A percentile compares a stretch with the other conserved stretches of the same genome.
Conservation (phyloP, 2,329 filamentous ascomycete species). For the Aspergillus aculeatinus region DNA sequence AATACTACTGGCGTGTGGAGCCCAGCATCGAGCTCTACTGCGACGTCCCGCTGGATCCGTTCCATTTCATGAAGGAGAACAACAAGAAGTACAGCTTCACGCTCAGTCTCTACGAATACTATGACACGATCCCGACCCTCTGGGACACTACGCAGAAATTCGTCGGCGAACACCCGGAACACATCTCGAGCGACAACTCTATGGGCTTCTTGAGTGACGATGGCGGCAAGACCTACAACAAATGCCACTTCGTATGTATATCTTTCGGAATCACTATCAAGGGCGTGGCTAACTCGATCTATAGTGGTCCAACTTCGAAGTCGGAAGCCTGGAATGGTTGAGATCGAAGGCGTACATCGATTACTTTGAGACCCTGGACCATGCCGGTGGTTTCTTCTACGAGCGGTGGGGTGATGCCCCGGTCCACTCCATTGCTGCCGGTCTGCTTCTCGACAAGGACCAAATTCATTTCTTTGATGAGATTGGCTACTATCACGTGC, state of each 20-base stretch:
- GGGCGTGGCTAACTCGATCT: slow-evolving; percentile 17
- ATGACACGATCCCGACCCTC: slow-evolving; percentile 91
- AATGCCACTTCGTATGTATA: slow-evolving; percentile 85
- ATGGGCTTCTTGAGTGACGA: slow-evolving; percentile 92
- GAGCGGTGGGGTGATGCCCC: slow-evolving; percentile 98
- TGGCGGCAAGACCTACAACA: slow-evolving; percentile 86
- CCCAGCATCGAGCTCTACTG: slow-evolving; percentile 95
- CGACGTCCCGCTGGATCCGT: slow-evolving; percentile 92
- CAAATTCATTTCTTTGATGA: slow-evolving; percentile 99
- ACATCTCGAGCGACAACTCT: slow-evolving; percentile 79
- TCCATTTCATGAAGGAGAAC: slow-evolving; percentile 93
- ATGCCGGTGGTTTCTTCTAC: slow-evolving; percentile 96
- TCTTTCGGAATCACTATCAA: not conserved
- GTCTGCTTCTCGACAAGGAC: slow-evolving; percentile 82
- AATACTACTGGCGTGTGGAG: slow-evolving; percentile 99
- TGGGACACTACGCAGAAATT: slow-evolving; percentile 97
- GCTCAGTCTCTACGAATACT: slow-evolving; percentile 92
- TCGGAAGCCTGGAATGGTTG: slow-evolving; percentile 91
- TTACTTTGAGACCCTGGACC: slow-evolving; percentile 84
- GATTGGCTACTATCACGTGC: slow-evolving; percentile 96
- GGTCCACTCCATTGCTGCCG: slow-evolving; percentile 94
- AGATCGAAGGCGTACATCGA: slow-evolving; percentile 85
- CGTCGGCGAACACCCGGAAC: slow-evolving; percentile 84
- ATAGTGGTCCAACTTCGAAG: slow-evolving; percentile 98
- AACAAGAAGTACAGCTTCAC: slow-evolving; percentile 99